Evolutionary conservation across 2,329 filamentous ascomycete genomes (phyloP).

Genomic region (Cladophialophora yegresii): DNA sequence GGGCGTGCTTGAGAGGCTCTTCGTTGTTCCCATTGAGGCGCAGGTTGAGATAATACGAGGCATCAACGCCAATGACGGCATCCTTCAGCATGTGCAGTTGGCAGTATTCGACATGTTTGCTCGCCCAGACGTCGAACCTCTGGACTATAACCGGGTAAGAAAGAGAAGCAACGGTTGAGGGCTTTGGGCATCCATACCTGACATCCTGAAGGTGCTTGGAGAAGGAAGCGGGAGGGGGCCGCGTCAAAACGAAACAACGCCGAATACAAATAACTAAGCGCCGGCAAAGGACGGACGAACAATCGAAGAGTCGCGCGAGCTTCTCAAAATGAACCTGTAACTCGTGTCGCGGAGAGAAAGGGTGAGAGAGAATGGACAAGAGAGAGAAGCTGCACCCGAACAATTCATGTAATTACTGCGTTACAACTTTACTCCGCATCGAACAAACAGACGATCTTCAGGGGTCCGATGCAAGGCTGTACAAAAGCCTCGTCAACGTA

Average conservation of each 20-base stretch:
- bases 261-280: not conserved
- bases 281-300: conserved; percentile 1
- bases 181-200: conserved; percentile 21
- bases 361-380: not conserved
- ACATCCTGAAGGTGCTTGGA: conserved; percentile 22
- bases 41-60: conserved; percentile 80
- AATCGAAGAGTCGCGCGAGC: not conserved
- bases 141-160: conserved; percentile 44
- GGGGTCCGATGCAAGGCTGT: conserved; percentile 7
- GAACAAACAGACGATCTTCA: not conserved
- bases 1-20: conserved; percentile 84
- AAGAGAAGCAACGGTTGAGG: conserved; percentile 1
- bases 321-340: not conserved
- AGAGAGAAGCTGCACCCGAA: not conserved
- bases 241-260: not conserved
- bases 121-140: conserved; percentile 60
- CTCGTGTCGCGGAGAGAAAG: not conserved
- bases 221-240: not conserved
- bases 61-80: conserved; percentile 80
- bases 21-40: conserved; percentile 73
- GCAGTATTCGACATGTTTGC: conserved; percentile 58
- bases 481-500: not conserved
- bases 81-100: conserved; percentile 69
- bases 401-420: not conserved
- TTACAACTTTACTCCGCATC: not conserved